A percentile compares a stretch with the other conserved stretches of the same genome.
These are phyloP conservation scores for Irineochytrium annulatum DNA, from an alignment of 192 early-diverging fungal species.

Conservation along the genomic window DNA sequence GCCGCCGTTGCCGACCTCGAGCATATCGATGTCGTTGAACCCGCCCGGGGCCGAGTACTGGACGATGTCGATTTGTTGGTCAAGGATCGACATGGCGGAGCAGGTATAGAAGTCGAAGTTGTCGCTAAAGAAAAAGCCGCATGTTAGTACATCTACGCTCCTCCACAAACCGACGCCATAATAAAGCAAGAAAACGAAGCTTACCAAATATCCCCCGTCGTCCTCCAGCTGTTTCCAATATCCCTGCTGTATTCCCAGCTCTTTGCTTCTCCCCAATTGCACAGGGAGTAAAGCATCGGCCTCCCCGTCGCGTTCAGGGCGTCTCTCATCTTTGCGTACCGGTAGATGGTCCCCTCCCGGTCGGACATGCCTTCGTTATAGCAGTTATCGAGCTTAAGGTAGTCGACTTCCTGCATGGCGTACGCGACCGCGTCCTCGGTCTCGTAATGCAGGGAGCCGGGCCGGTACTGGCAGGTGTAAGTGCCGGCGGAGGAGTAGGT, in stretches of 20 bases:
- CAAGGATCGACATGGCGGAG: constrained; percentile 30
- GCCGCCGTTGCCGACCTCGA: constrained; percentile 51
- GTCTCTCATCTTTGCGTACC: constrained; percentile 36
- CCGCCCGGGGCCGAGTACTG: constrained; percentile 37
- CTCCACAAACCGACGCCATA: not conserved
- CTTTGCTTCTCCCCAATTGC: constrained; percentile 46
- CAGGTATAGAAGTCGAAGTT: constrained; percentile 14
- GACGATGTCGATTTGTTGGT: constrained; percentile 14
- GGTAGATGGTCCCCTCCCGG: constrained; percentile 11
- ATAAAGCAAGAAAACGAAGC: not conserved
- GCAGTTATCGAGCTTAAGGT: constrained; percentile 62
- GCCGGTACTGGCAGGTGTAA: constrained; percentile 47
- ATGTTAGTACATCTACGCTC: not conserved
- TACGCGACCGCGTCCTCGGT: constrained; percentile 42
- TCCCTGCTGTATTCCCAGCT: constrained; percentile 37
- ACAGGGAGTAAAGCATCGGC: constrained; percentile 42
- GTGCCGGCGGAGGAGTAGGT: constrained; percentile 43
- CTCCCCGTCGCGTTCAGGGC: constrained; percentile 45
- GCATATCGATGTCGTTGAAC: constrained; percentile 55
- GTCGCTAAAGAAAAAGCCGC: constrained; percentile 1
- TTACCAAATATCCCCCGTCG: constrained; percentile 24
- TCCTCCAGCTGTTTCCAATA: constrained; percentile 41
- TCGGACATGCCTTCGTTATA: constrained; percentile 31
- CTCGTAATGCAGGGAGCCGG: constrained; percentile 46
- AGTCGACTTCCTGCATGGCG: constrained; percentile 57